Percentiles rank a stretch among this genome's conserved stretches.
phyloP scores from a whole-genome alignment of 495 filamentous ascomycete species.

The Trypethelium eluteriae region DNA sequence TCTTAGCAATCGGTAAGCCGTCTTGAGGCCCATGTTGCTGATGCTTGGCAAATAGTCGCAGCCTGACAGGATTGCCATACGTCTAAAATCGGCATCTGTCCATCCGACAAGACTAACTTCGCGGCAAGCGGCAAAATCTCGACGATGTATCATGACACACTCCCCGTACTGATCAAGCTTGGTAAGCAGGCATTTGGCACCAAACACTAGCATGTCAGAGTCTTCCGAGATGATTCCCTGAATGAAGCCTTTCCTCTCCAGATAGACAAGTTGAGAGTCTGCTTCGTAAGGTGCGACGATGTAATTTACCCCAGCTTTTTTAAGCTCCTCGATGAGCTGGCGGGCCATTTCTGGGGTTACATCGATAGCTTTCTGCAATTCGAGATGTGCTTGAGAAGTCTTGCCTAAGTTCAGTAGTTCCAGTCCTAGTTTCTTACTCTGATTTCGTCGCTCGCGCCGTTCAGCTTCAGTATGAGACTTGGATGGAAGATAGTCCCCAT shows the following conservation, averaged over 20 bases:
- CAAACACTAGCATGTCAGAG: conserved; percentile 93
- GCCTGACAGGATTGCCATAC: conserved; percentile 95
- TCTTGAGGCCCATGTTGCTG: conserved; percentile 81
- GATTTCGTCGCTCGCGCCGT: conserved; percentile 59
- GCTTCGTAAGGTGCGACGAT: conserved; percentile 97
- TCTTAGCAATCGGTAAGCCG: conserved; percentile 79
- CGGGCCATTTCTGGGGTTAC: conserved; percentile 94
- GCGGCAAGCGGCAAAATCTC: conserved; percentile 76
- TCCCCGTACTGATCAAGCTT: conserved; percentile 93
- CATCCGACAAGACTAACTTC: conserved; percentile 86
- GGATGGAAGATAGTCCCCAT: conserved; percentile 90
- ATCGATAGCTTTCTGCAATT: conserved; percentile 93
- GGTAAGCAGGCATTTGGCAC: conserved; percentile 78
- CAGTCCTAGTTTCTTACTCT: conserved; percentile 63
- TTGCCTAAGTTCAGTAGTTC: conserved; percentile 75
- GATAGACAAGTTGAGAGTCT: conserved; percentile 88
- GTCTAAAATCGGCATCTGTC: conserved; percentile 82
- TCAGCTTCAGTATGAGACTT: conserved; percentile 85
- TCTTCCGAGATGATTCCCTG: conserved; percentile 90
- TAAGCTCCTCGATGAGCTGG: conserved; percentile 84
- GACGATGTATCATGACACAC: conserved; percentile 81
- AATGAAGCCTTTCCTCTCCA: conserved; percentile 77
- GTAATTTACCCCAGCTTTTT: conserved; percentile 68
- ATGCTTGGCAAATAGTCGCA: conserved; percentile 91
- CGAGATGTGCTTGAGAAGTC: conserved; percentile 67